These are phyloP conservation scores for Boletus reticuloceps DNA, from an alignment of 768 basidiomycete species.

Conservation along the genomic window DNA sequence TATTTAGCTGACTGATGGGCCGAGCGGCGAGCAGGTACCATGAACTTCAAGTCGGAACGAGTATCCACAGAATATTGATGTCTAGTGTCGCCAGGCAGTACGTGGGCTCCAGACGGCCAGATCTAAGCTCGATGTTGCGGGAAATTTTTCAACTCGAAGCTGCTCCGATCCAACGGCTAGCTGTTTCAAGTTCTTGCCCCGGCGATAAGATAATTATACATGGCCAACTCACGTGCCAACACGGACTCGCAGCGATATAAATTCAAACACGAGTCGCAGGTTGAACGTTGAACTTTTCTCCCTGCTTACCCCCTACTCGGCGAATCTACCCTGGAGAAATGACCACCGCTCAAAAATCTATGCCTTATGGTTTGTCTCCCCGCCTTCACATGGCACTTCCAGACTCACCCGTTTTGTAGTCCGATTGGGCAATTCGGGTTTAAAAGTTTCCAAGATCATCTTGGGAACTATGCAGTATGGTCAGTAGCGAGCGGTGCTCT, in stretches of 20 bases:
- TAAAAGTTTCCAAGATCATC: too few species aligned
- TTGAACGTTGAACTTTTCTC: not conserved
- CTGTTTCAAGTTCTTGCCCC: too few species aligned
- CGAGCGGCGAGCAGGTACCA: too few species aligned
- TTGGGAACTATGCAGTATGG: too few species aligned
- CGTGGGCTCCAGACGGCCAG: too few species aligned
- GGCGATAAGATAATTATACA: conserved; percentile 6
- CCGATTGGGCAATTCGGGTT: conserved; percentile 1
- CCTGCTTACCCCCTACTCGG: not conserved
- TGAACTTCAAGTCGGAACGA: too few species aligned
- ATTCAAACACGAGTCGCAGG: not conserved
- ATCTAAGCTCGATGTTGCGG: too few species aligned
- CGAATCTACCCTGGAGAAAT: not conserved
- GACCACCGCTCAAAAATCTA: conserved; percentile 5
- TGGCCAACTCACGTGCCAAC: conserved; percentile 1
- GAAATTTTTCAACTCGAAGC: too few species aligned
- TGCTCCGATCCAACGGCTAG: too few species aligned
- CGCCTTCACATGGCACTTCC: not conserved
- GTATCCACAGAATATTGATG: too few species aligned
- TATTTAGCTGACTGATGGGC: too few species aligned
- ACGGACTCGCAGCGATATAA: not conserved
- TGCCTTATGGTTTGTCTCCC: conserved; percentile 14
- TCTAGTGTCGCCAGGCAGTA: too few species aligned
- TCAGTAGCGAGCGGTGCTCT: not conserved
- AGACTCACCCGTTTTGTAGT: not conserved